Evolutionary conservation across 2,329 filamentous ascomycete genomes (phyloP).

Genomic region (Diaporthe vexans): DNA sequence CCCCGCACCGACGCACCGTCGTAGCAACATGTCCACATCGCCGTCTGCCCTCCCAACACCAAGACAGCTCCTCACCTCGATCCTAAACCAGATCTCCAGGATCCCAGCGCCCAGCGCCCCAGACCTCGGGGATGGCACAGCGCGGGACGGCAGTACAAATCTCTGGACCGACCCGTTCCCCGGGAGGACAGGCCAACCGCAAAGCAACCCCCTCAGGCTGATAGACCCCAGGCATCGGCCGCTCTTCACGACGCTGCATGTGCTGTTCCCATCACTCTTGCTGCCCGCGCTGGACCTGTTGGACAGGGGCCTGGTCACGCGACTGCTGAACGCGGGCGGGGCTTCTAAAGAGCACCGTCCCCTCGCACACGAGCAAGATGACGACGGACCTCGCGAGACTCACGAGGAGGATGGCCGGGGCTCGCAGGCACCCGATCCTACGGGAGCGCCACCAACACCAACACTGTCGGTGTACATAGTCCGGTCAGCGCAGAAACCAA

Average conservation of each 20-base stretch:
- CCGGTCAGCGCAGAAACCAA: constrained; percentile 65
- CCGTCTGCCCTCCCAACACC: constrained; percentile 52
- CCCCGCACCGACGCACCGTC: not conserved
- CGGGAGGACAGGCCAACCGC: not conserved
- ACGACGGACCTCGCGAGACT: not conserved
- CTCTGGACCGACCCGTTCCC: not conserved
- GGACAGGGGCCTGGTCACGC: constrained; percentile 80
- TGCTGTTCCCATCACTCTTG: constrained; percentile 84
- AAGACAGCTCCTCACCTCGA: constrained; percentile 62
- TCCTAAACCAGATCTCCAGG: constrained; percentile 59
- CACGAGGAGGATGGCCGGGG: not conserved
- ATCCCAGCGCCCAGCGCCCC: constrained; percentile 45
- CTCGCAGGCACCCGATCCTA: not conserved
- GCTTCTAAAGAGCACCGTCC: not conserved
- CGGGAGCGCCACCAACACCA: constrained; percentile 11
- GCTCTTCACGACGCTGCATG: constrained; percentile 84
- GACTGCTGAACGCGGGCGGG: constrained; percentile 55
- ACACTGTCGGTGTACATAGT: constrained; percentile 69
- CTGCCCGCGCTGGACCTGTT: constrained; percentile 90
- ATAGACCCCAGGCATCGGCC: constrained; percentile 59
- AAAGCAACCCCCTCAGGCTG: constrained; percentile 53
- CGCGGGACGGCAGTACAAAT: not conserved
- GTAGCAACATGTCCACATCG: constrained; percentile 38
- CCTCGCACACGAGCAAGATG: not conserved
- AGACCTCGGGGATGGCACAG: not conserved